Conservation (phyloP, 2,329 filamentous ascomycete species). For the Monilinia laxa region DNA sequence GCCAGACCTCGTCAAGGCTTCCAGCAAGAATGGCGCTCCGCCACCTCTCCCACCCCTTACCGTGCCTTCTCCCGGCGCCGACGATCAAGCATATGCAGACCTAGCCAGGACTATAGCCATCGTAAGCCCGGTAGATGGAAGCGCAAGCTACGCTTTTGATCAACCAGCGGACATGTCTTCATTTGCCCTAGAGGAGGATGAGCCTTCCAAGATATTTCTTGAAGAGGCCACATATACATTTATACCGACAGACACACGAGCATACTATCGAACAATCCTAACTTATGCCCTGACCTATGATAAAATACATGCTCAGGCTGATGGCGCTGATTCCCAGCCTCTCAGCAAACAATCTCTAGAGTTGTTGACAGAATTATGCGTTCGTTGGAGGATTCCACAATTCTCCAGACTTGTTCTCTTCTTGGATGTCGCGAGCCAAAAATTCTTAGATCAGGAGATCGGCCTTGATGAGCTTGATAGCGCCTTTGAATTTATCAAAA, state of each 20-base stretch:
- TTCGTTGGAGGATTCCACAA: constrained; percentile 86
- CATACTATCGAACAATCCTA: constrained; percentile 80
- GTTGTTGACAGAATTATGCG: constrained; percentile 77
- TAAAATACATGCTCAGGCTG: constrained; percentile 53
- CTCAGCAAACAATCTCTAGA: constrained; percentile 80
- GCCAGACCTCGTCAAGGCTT: constrained; percentile 73
- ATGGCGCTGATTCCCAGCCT: constrained; percentile 45
- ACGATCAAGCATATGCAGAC: constrained; percentile 52
- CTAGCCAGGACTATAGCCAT: constrained; percentile 49
- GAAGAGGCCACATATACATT: constrained; percentile 78
- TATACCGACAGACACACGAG: constrained; percentile 79
- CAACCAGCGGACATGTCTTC: constrained; percentile 40
- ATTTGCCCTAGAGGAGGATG: constrained; percentile 38
- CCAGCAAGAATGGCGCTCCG: constrained; percentile 54
- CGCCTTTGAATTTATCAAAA: constrained; percentile 80
- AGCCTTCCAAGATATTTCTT: constrained; percentile 39
- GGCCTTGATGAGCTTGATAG: constrained; percentile 77
- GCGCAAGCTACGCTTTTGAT: constrained; percentile 44
- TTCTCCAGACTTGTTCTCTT: constrained; percentile 78
- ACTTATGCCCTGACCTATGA: constrained; percentile 71
- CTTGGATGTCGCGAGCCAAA: constrained; percentile 79
- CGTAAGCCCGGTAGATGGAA: constrained; percentile 47
- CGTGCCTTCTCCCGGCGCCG: constrained; percentile 24
- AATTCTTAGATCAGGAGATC: constrained; percentile 82
- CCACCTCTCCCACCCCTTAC: constrained; percentile 52